These are phyloP conservation scores for Rhizodiscina lignyota DNA, from an alignment of 495 filamentous ascomycete genomes.

Conservation along the genomic window DNA sequence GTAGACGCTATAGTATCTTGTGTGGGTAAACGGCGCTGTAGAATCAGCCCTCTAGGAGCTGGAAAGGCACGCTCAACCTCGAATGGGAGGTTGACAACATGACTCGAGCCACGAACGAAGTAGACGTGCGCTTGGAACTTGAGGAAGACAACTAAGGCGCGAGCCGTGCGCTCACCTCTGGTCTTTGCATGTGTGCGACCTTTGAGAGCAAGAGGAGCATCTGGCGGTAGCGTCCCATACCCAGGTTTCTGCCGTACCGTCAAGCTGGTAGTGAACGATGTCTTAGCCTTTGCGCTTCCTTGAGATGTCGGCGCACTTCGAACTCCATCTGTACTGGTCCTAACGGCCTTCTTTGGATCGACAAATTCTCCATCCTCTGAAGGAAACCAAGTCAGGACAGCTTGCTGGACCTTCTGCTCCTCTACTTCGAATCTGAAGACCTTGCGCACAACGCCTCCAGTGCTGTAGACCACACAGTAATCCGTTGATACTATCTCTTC, in stretches of 20 bases:
- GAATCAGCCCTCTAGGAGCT: slow-evolving; percentile 61
- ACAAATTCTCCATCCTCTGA: too few relatives aligned
- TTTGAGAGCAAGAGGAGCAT: too few relatives aligned
- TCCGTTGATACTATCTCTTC: slow-evolving; percentile 82
- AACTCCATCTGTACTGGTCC: background rate
- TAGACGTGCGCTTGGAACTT: slow-evolving; percentile 88
- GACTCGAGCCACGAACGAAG: slow-evolving; percentile 74
- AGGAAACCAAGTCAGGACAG: slow-evolving; percentile 68
- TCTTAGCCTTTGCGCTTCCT: too few relatives aligned
- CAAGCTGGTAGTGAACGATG: too few relatives aligned
- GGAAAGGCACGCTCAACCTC: slow-evolving; percentile 80
- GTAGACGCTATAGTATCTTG: slow-evolving; percentile 14
- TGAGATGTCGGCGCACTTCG: slow-evolving; percentile 6
- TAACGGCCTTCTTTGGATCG: background rate
- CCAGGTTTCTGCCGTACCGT: slow-evolving; percentile 6
- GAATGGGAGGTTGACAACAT: slow-evolving; percentile 86
- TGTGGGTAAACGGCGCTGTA: slow-evolving; percentile 53
- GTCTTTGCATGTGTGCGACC: slow-evolving; percentile 8
- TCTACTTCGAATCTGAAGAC: slow-evolving; percentile 78
- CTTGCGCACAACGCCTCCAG: slow-evolving; percentile 69
- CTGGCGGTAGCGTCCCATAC: slow-evolving; percentile 2
- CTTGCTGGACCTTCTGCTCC: slow-evolving; percentile 68
- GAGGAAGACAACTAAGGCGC: slow-evolving; percentile 77
- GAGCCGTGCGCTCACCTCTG: slow-evolving; percentile 34
- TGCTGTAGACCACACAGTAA: slow-evolving; percentile 78